Evolutionary conservation across 1,139 yeast genomes (phyloP).

Genomic region (Saccharomycopsis crataegensis): DNA sequence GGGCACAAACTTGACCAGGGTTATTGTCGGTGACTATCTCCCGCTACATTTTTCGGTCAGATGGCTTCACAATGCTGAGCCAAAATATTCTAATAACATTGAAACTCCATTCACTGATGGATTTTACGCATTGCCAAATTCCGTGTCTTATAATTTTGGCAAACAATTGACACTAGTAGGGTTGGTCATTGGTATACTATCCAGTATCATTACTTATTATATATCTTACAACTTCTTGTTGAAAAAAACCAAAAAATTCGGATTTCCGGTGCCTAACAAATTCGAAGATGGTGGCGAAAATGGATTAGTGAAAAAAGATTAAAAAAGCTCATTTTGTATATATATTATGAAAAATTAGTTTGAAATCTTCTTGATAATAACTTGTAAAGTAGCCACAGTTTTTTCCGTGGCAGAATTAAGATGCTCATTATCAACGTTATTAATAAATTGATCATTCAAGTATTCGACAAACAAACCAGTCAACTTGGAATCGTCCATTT

Average conservation of each 20-base stretch:
- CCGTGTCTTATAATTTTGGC: slow-evolving; percentile 5
- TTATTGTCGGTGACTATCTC: slow-evolving; percentile 58
- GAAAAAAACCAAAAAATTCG: background rate
- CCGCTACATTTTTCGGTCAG: slow-evolving; percentile 51
- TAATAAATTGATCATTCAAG: slow-evolving; percentile 30
- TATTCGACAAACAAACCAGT: slow-evolving; percentile 39
- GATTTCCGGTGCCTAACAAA: slow-evolving; percentile 1
- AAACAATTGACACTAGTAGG: background rate
- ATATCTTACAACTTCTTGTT: slow-evolving; percentile 6
- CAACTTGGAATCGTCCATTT: slow-evolving; percentile 27
- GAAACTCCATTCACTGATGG: slow-evolving; percentile 15
- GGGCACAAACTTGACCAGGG: slow-evolving; percentile 53
- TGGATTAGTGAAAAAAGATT: slow-evolving; percentile 9
- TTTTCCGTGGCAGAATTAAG: slow-evolving; percentile 14
- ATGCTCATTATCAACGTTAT: slow-evolving; percentile 27
- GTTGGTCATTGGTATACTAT: slow-evolving; percentile 1
- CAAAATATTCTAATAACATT: background rate
- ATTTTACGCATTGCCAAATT: slow-evolving; percentile 6
- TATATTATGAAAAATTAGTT: background rate
- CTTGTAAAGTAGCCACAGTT: slow-evolving; percentile 26
- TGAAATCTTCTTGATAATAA: slow-evolving; percentile 27
- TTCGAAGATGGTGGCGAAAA: slow-evolving; percentile 10
- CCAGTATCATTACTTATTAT: slow-evolving; percentile 3
- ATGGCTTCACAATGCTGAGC: slow-evolving; percentile 36
- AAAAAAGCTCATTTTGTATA: background rate